Conservation (phyloP, 1,284 basidiomycete genomes). For the Phylloboletellus chloephorus region DNA sequence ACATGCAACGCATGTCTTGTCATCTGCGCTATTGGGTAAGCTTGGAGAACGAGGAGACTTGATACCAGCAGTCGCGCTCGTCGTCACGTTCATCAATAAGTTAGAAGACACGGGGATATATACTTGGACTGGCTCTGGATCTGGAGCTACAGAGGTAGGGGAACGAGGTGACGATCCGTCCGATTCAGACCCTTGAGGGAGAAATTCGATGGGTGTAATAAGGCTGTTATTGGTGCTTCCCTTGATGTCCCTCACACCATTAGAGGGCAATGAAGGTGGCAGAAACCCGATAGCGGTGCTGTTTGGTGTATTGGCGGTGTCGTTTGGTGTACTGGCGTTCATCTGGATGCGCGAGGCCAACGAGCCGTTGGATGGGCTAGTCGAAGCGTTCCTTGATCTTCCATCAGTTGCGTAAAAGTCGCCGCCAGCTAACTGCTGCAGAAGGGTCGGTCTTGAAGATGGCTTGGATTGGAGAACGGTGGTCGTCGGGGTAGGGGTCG, state of each 20-base stretch:
- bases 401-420: background rate
- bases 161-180: conserved; percentile 10
- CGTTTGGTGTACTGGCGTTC: conserved; percentile 3
- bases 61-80: background rate
- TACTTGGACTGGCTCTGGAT: background rate
- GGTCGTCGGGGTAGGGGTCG: conserved; percentile 5
- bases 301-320: background rate
- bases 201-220: conserved; percentile 30
- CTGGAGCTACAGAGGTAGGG: conserved; percentile 8
- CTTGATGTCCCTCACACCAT: background rate
- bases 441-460: conserved; percentile 23
- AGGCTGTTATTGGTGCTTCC: conserved; percentile 11
- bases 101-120: conserved; percentile 1
- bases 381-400: background rate
- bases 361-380: conserved; percentile 13
- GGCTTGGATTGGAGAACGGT: conserved; percentile 6
- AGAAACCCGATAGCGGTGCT: background rate
- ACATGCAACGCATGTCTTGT: background rate
- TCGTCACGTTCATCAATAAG: background rate
- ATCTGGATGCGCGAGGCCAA: conserved; percentile 30
- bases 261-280: conserved; percentile 1
- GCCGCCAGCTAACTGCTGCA: conserved; percentile 18
- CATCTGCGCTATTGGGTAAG: background rate
- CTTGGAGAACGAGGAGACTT: background rate
- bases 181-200: conserved; percentile 16